Evolutionary conservation across 2,329 filamentous ascomycete species (phyloP), one percentile per base, ranked within the genome.

Genomic region (Emergomyces pasteurianus): DNA sequence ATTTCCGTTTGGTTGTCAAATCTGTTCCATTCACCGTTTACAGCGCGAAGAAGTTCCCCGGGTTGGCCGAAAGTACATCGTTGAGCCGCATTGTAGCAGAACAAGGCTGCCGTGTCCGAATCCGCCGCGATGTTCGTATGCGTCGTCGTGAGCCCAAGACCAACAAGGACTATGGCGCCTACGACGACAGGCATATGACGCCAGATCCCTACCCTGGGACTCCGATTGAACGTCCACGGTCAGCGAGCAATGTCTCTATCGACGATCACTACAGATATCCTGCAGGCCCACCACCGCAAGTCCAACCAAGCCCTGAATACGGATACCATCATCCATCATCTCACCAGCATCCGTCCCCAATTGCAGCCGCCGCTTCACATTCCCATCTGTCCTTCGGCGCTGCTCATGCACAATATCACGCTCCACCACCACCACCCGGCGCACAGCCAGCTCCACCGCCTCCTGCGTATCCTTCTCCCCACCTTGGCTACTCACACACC

Each of bases 11-110:
- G 77, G 90, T 96, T 73, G 88, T 96, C 68, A 91, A 92, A 79
- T 95, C 94, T 0, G 77, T 82, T 14, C 85, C 89, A 0, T 97
- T 99, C 73, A 86, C 84, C 56, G 94, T 97, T 49, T 97, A 83
- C 78, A 96, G 92, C 68, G 94, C 94, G 58, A 99, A 97, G 85
- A 97, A 96, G 78, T 99, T 99, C 77, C 94, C 94, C 18, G 94
- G 92, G 21, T 79, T 97, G 62, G 87, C 89, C 52, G 90, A 94
- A 73, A 96, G 91, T 77, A 99, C 94, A 0, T 79, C 83, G 14
- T 80, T 97, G 57, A 96, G 92, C 75, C 88, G 92, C 64, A 88
- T 90, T 42, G 91, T 99, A 50, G 92, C 92, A 21, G 92, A 99
- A 74, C 94, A 99, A 75, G 94, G 94, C 62, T 97, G 94, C 74